Percentiles rank a stretch among this genome's conserved stretches.
Evolutionary conservation across 306 rosid genomes (phyloP).

Genomic region (Quercus dentata): DNA sequence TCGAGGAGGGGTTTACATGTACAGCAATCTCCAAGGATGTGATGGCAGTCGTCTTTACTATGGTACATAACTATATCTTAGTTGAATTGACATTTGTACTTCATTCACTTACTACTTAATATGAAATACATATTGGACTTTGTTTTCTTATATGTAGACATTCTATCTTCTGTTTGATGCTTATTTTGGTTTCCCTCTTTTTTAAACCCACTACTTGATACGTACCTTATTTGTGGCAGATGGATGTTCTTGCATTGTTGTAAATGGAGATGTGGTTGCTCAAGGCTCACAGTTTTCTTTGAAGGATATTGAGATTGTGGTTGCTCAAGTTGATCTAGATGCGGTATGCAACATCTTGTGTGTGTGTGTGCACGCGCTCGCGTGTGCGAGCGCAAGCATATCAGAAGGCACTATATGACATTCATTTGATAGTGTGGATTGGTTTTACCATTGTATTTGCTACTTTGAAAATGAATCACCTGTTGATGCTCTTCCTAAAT

Average conservation of each 20-base stretch:
- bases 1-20: conserved; percentile 93
- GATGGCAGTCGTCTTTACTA: conserved; percentile 97
- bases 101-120: conserved; percentile 2
- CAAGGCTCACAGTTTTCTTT: conserved; percentile 97
- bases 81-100: not conserved
- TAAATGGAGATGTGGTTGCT: conserved; percentile 87
- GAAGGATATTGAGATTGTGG: conserved; percentile 80
- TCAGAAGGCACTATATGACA: not conserved
- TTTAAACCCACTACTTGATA: not conserved
- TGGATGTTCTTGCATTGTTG: conserved; percentile 86
- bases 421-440: not conserved
- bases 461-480: not conserved
- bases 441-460: not conserved
- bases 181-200: not conserved
- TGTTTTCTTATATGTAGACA: conserved; percentile 6
- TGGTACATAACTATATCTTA: conserved; percentile 41
- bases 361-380: conserved; percentile 3
- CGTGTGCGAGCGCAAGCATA: not conserved
- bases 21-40: conserved; percentile 95
- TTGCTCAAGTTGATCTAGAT: conserved; percentile 88
- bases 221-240: conserved; percentile 42
- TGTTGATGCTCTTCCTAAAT: not conserved
- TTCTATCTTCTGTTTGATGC: conserved; percentile 16
- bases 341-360: conserved; percentile 53
- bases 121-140: conserved; percentile 6